Evolutionary conservation across 2,329 filamentous ascomycete genomes (phyloP), one percentile per base, ranked within the genome.

Genomic region (Sclerotinia spermophila): DNA sequence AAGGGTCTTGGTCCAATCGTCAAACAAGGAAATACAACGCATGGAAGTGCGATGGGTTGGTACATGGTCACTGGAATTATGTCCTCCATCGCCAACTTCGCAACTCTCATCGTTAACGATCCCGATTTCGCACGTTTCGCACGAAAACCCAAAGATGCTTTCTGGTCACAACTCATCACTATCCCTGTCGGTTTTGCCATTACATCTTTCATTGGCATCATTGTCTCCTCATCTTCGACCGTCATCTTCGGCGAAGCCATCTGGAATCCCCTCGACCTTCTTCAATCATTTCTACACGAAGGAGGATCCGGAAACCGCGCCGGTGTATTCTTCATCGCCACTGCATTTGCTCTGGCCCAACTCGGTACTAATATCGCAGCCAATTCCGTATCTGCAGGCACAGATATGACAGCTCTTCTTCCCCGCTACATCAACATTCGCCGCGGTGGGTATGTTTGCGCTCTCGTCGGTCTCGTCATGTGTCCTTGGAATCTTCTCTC

Each of bases 71-170:
- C 90, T 72, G 93, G 93, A 51, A 90, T 97, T 81, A 97, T 97
- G 93, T 90, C 87, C 35, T 90, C 92, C 5, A 94, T 97, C 74
- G 92, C 92, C 76, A 97, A 97, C 82, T 97, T 97, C 78, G 92
- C 93, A 1, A 93, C 94, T 0, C 85, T 97, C 45, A 96, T 97
- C 75, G 86, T 91, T 70, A 79, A 96, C 79, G 90, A 92, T 75
- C 92, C 92, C 0, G 93, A 97, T 78, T 97, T 97, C 79, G 85
- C 92, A 30, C 90, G 94, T 79, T 97, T 97, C 77, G 92, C 93
- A 3, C 82, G 83, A 30, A 93, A 90, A 78, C 93, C 93, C 1
- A 85, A 82, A 27, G 92, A 96, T 78, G 92, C 93, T 0, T 78
- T 96, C 10, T 93, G 91, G 88, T 90, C 93, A 0, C 94, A 97